Evolutionary conservation across 768 basidiomycete species (phyloP).

Genomic region (Omphalotus guepiniiformis): DNA sequence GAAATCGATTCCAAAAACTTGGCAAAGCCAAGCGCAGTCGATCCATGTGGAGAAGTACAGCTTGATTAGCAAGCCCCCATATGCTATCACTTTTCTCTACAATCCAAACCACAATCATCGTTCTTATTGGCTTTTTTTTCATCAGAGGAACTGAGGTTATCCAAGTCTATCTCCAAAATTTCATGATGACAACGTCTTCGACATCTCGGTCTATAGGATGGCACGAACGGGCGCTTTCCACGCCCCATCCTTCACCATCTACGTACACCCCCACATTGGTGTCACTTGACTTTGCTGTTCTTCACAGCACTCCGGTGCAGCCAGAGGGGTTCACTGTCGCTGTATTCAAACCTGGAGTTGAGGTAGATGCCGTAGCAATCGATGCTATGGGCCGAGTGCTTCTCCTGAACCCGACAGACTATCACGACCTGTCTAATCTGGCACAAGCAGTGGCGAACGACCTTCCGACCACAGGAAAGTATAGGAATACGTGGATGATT

Average conservation of each 20-base stretch:
- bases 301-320: constrained; percentile 30
- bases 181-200: too few relatives aligned
- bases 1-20: too few relatives aligned
- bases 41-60: too few relatives aligned
- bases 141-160: too few relatives aligned
- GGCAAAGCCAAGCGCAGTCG: too few relatives aligned
- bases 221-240: constrained; percentile 23
- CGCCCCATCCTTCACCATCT: constrained; percentile 19
- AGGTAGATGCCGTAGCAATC: constrained; percentile 20
- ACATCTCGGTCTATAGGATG: too few relatives aligned
- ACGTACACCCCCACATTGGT: constrained; percentile 23
- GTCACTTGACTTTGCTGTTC: constrained; percentile 25
- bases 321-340: constrained; percentile 33
- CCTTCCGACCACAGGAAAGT: constrained; percentile 24
- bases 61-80: too few relatives aligned
- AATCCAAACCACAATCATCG: too few relatives aligned
- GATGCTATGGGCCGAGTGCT: constrained; percentile 28
- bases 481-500: constrained; percentile 33
- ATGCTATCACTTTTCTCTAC: too few relatives aligned
- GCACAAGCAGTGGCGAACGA: constrained; percentile 14
- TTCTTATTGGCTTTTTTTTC: too few relatives aligned
- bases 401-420: constrained; percentile 22
- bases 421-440: constrained; percentile 22
- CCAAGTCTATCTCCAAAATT: too few relatives aligned
- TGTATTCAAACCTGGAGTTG: constrained; percentile 20